Evolutionary conservation across 2,329 filamentous ascomycete species (phyloP), one percentile per base, ranked within the genome.

Genomic region (Ascomycota sp.): DNA sequence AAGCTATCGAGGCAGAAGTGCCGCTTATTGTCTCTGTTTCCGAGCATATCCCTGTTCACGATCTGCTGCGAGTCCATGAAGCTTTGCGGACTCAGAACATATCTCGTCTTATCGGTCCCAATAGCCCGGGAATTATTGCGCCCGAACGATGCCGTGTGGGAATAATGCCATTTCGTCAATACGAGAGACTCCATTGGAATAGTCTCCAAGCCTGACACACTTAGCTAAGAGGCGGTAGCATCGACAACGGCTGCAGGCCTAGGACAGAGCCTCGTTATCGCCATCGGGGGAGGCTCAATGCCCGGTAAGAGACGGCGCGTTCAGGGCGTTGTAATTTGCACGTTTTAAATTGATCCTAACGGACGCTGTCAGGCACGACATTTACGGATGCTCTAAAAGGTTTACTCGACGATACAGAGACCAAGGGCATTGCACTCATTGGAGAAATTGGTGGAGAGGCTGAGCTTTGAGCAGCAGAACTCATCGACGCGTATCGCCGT

Each of bases 151-250:
- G 78, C 40, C 33, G 52, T 1, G 46, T 56, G 5, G 53, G 53
- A 2, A 56, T 56, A 25, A 56, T 56, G 53, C 53, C 52, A 1
- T 52, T 51, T 29, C 43, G 40, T 20, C 52, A 56, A 38, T 56
- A 54, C 19, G 1, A 63, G 69, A 1, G 79, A 77, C 0, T 64
- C 67, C 33, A 58, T 86, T 15, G 78, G 77, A 2, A 78, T 86
- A 32, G 67, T 80, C 3, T 75, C 76, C n/a, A 83, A 81, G 45
- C 82, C 75, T 1, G 79, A 78, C 1, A 86, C 79, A 0, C 53
- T 86, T 25, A 81, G 75, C 36, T 86, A 85, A 42, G 79, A 86
- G 47, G 70, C 78, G 2, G 78, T 83, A 1, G 78, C 74, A 0
- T 73, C 75, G 2, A 71, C 79, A 17, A 79, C 75, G 6, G 61